Evolutionary conservation across 441 rosid genomes (phyloP), one percentile per base, ranked within the genome.

Genomic region (Arabidopsis hybrid): DNA sequence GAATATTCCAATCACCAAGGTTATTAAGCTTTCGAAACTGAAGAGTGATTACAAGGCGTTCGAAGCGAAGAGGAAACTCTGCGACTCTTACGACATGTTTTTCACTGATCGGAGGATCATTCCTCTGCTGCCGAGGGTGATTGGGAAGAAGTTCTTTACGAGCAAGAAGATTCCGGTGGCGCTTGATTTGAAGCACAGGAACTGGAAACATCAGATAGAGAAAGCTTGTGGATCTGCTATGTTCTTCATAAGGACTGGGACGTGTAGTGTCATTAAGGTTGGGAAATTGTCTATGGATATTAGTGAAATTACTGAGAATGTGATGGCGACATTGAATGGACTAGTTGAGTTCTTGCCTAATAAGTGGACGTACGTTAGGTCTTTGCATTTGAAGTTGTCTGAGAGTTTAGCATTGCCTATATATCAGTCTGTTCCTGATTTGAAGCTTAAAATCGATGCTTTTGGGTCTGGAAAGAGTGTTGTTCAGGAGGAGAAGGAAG

Each of bases 201-300:
- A 89, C 45, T 95, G 99, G 99, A 95, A 87, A 80, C 95, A 95
- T 85, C 99, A 92, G 87, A 76, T 95, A 46, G 88, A 87, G 63
- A 91, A 74, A 40, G 90, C 80, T 26, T 89, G 90, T 72, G 83
- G 85, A 1, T 90, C 95, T 16, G 92, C 87, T 26, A 64, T 92
- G 81, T 71, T 95, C 85, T 95, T 75, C 67, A 52, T 95, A 76
- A 85, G 89, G 70, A 84, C 83, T 4, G 99, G 98, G 11, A 92
- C 99, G 40, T 92, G 99, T 68, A 77, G 94, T 49, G 98, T 92
- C 3, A 75, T 92, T 70, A 92, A 86, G 66, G 87, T 89, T 4
- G 99, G 85, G 57, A 95, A 78, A 69, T 76, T 85, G 52, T 88
- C 95, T 0, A 88, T 92, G 97, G 78, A 66, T 7, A 56, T 57